These are phyloP conservation scores for Ambispora gerdemannii DNA, from an alignment of 192 early-diverging fungal species.

Conservation along the genomic window DNA sequence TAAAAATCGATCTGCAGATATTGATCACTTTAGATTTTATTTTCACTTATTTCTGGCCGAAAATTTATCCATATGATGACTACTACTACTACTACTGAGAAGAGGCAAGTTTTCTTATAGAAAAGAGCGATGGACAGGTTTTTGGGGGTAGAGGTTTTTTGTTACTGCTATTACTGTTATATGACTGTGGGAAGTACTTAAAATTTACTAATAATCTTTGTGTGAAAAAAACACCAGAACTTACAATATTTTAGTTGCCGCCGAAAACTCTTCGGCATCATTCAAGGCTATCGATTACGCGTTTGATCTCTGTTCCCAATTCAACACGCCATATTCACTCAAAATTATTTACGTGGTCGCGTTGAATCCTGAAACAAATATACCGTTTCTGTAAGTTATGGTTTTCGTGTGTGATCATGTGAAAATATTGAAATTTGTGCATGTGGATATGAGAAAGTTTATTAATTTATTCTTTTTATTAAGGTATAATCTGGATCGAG, in stretches of 20 bases:
- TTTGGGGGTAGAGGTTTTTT: too few species aligned
- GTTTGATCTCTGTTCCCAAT: conserved; percentile 27
- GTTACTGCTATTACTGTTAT: too few species aligned
- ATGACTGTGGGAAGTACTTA: too few species aligned
- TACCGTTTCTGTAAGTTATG: conserved; percentile 28
- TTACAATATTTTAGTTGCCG: conserved; percentile 24
- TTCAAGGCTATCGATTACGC: conserved; percentile 21
- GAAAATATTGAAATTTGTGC: neutral
- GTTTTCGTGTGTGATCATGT: neutral
- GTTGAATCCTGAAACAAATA: conserved; percentile 22
- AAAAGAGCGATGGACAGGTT: too few species aligned
- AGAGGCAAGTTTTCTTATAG: too few species aligned
- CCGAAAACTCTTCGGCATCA: conserved; percentile 13
- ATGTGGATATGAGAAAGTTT: neutral
- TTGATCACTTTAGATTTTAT: too few species aligned
- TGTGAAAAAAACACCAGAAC: too few species aligned
- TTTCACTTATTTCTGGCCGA: too few species aligned
- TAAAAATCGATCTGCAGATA: too few species aligned
- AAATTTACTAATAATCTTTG: too few species aligned
- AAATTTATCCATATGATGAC: too few species aligned
- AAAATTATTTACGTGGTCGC: conserved; percentile 21
- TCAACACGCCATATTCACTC: conserved; percentile 10
- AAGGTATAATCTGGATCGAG: conserved; percentile 26
- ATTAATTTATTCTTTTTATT: neutral
- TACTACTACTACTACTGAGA: too few species aligned